These are phyloP conservation scores for Pontederia crassipes DNA, from an alignment of 176 grass and related monocot species.

Conservation along the genomic window DNA sequence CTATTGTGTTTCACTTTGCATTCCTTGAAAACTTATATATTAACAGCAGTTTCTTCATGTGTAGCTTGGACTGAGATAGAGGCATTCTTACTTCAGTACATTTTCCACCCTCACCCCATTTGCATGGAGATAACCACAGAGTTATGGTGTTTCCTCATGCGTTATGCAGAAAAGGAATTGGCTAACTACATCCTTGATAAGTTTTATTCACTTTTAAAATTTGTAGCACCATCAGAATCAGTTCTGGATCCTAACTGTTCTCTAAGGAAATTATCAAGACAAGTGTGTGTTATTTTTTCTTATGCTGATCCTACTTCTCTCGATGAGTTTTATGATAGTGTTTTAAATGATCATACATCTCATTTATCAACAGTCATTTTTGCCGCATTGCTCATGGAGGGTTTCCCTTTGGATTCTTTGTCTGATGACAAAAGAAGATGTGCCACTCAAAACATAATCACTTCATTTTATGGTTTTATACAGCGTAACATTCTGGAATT, in stretches of 20 bases:
- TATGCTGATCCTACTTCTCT: conserved; percentile 45
- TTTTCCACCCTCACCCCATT: conserved; percentile 79
- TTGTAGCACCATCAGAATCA: conserved; percentile 37
- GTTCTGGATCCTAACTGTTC: conserved; percentile 35
- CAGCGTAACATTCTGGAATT: conserved; percentile 47
- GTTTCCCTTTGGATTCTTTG: conserved; percentile 74
- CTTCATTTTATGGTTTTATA: conserved; percentile 48
- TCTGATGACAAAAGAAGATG: conserved; percentile 38
- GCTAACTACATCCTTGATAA: conserved; percentile 39
- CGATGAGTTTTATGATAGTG: conserved; percentile 49
- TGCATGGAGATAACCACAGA: conserved; percentile 72
- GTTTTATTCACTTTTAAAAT: conserved; percentile 47
- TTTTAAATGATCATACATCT: conserved; percentile 43
- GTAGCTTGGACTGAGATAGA: conserved; percentile 59
- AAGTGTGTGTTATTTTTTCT: conserved; percentile 50
- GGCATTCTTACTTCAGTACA: conserved; percentile 55
- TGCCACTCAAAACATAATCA: conserved; percentile 50
- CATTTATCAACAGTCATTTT: conserved; percentile 29
- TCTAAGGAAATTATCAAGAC: conserved; percentile 44
- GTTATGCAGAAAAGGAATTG: conserved; percentile 43
- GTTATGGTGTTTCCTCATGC: conserved; percentile 70
- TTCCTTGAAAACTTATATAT: conserved; percentile 67
- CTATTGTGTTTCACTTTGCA: conserved; percentile 59
- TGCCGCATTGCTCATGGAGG: conserved; percentile 65
- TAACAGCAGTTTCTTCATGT: conserved; percentile 47